These are phyloP conservation scores for Cotoneaster glaucophyllus DNA, from an alignment of 306 rosid genomes.

Conservation along the genomic window DNA sequence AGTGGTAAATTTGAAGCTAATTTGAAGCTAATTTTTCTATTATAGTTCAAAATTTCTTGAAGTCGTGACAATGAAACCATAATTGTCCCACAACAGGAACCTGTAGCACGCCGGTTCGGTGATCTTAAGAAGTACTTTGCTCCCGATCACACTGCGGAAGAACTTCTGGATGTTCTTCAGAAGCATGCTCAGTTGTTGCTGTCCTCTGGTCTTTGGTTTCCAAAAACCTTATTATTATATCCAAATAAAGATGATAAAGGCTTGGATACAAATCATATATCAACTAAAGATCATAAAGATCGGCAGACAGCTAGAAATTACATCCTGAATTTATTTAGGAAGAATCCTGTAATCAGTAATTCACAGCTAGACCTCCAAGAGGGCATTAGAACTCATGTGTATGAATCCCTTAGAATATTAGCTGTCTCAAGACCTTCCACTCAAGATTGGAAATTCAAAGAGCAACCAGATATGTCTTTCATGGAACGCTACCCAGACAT, in stretches of 20 bases:
- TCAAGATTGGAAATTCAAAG: slow-evolving; percentile 43
- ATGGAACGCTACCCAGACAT: slow-evolving; percentile 42
- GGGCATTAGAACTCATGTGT: slow-evolving; percentile 22
- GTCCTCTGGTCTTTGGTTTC: slow-evolving; percentile 66
- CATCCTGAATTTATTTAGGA: slow-evolving; percentile 39
- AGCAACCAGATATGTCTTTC: slow-evolving; percentile 43
- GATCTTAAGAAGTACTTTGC: slow-evolving; percentile 76
- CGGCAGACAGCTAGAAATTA: slow-evolving; percentile 47
- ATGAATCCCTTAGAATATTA: slow-evolving; percentile 36
- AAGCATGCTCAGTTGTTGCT: slow-evolving; percentile 43
- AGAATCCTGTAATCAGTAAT: slow-evolving; percentile 38
- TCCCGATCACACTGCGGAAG: slow-evolving; percentile 49
- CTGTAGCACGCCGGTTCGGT: slow-evolving; percentile 51
- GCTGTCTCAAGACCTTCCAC: slow-evolving; percentile 41
- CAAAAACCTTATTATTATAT: slow-evolving; percentile 45
- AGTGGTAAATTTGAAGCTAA: neutral
- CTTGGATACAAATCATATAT: neutral
- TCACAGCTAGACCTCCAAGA: slow-evolving; percentile 32
- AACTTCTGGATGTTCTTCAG: slow-evolving; percentile 56
- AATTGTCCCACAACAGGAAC: slow-evolving; percentile 41
- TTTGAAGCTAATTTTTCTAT: neutral
- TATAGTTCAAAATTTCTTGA: neutral
- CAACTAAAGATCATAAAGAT: slow-evolving; percentile 8
- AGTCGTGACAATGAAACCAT: neutral
- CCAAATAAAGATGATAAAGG: slow-evolving; percentile 9